A percentile compares a stretch with the other conserved stretches of the same genome.
These are phyloP conservation scores for Colletotrichum camelliae DNA, from an alignment of 2,329 filamentous ascomycete species.

Conservation along the genomic window DNA sequence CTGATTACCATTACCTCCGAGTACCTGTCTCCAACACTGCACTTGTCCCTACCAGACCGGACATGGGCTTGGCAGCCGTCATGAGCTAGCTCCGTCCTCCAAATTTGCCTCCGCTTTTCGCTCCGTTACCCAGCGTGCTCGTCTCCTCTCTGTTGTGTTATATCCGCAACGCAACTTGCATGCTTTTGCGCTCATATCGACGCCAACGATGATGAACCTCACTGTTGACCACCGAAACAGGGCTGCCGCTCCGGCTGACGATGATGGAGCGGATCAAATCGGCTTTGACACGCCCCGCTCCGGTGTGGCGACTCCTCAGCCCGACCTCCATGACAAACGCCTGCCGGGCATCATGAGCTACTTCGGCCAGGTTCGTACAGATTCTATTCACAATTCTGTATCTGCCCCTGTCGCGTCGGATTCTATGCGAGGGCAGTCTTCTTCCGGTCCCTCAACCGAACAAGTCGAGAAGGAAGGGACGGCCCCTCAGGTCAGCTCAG, in stretches of 20 bases:
- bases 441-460: slow-evolving; percentile 19
- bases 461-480: slow-evolving; percentile 12
- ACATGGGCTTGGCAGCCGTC: slow-evolving; percentile 39
- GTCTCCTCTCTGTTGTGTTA: slow-evolving; percentile 6
- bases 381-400: slow-evolving; percentile 51
- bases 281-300: slow-evolving; percentile 88
- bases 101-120: slow-evolving; percentile 17
- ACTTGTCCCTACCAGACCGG: background rate
- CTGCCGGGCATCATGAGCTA: slow-evolving; percentile 96
- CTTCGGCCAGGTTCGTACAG: slow-evolving; percentile 99
- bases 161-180: background rate
- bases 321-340: slow-evolving; percentile 93
- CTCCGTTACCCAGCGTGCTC: slow-evolving; percentile 5
- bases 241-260: slow-evolving; percentile 62
- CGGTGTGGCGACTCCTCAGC: slow-evolving; percentile 90
- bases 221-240: slow-evolving; percentile 60
- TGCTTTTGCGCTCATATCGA: slow-evolving; percentile 21
- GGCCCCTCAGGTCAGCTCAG: slow-evolving; percentile 17
- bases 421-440: slow-evolving; percentile 7
- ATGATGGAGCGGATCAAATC: slow-evolving; percentile 77
- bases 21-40: background rate
- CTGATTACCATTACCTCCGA: background rate
- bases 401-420: slow-evolving; percentile 38
- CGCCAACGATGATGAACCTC: slow-evolving; percentile 37
- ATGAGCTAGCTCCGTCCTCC: slow-evolving; percentile 34